phyloP scores from a whole-genome alignment of 1,139 yeast species.

The Candida tropicalis region DNA sequence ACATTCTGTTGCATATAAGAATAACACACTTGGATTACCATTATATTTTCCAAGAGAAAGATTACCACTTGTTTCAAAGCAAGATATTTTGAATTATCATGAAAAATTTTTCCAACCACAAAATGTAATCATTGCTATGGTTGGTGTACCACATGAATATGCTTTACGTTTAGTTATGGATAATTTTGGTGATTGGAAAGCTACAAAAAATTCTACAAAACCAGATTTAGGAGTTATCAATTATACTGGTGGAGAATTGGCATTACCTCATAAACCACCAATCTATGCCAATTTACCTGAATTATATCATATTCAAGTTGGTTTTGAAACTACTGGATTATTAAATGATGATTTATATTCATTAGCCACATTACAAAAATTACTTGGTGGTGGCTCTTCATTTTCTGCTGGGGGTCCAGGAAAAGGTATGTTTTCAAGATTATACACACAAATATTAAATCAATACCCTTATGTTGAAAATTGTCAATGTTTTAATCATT shows the following conservation, averaged over 20 bases:
- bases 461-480: constrained; percentile 91
- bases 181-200: constrained; percentile 65
- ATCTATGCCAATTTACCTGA: constrained; percentile 74
- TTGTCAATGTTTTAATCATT: constrained; percentile 86
- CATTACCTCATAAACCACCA: constrained; percentile 72
- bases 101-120: constrained; percentile 75
- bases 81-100: constrained; percentile 64
- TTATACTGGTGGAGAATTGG: constrained; percentile 78
- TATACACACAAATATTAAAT: constrained; percentile 88
- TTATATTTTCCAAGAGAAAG: constrained; percentile 77
- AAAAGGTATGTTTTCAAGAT: constrained; percentile 95
- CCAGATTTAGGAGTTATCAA: constrained; percentile 48
- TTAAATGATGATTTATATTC: constrained; percentile 88
- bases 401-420: constrained; percentile 99
- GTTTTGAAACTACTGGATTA: constrained; percentile 85
- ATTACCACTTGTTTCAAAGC: constrained; percentile 55
- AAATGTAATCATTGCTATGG: constrained; percentile 82
- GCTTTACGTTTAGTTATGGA: constrained; percentile 68
- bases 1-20: constrained; percentile 76
- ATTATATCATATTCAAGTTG: constrained; percentile 83
- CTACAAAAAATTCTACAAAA: constrained; percentile 23
- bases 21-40: constrained; percentile 83
- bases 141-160: constrained; percentile 74
- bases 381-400: constrained; percentile 97
- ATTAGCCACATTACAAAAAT: constrained; percentile 84